A percentile compares a stretch with the other conserved stretches of the same genome.
These are phyloP conservation scores for Paradendryphiella salina DNA, from an alignment of 2,329 filamentous ascomycete genomes.

Conservation along the genomic window DNA sequence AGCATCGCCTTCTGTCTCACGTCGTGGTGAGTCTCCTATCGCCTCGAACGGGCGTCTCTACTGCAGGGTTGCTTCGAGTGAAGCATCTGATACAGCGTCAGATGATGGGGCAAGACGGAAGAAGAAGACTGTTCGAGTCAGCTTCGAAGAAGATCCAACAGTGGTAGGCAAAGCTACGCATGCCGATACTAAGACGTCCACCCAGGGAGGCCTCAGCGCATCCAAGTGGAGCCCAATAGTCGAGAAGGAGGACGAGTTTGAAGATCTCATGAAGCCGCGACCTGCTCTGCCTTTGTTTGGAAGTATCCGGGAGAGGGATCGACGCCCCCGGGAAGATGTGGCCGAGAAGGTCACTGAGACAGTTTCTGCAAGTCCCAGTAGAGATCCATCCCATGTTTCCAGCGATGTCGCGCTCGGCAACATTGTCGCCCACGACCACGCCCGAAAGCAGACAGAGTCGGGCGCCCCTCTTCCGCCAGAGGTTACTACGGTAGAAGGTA, in stretches of 20 bases:
- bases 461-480: conserved; percentile 71
- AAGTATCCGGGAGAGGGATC: conserved; percentile 68
- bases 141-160: conserved; percentile 72
- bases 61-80: conserved; percentile 54
- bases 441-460: conserved; percentile 44
- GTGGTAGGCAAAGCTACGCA: conserved; percentile 55
- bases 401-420: conserved; percentile 63
- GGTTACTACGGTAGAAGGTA: conserved; percentile 69
- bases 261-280: conserved; percentile 70
- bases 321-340: conserved; percentile 52
- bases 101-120: conserved; percentile 44
- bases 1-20: conserved; percentile 59
- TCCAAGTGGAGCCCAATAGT: conserved; percentile 51
- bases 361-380: conserved; percentile 42
- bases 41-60: conserved; percentile 55
- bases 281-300: conserved; percentile 75
- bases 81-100: conserved; percentile 61
- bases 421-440: conserved; percentile 59
- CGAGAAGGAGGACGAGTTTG: conserved; percentile 63
- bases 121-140: conserved; percentile 70
- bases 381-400: conserved; percentile 56
- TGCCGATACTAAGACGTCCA: conserved; percentile 24
- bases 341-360: conserved; percentile 58
- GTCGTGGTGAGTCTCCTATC: conserved; percentile 51
- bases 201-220: conserved; percentile 28